Conservation (phyloP, 1,284 basidiomycete genomes). For the Termitomyces sp. region DNA sequence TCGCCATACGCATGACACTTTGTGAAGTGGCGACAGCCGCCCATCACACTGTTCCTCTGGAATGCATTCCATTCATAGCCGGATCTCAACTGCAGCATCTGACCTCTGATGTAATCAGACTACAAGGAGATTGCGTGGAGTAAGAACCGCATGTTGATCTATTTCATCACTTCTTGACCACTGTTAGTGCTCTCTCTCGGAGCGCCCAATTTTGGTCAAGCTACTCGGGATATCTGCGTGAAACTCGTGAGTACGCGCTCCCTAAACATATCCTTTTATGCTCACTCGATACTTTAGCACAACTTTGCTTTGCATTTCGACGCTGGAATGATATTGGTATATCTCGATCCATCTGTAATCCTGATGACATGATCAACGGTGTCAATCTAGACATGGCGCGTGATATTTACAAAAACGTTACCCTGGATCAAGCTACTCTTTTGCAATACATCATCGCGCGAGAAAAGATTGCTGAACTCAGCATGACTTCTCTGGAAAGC, state of each 20-base stretch:
- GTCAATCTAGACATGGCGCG: conserved; percentile 51
- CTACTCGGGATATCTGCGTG: conserved; percentile 74
- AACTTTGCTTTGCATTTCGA: conserved; percentile 68
- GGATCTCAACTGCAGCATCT: conserved; percentile 11
- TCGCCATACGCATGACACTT: conserved; percentile 70
- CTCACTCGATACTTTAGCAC: conserved; percentile 37
- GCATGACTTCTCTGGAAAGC: conserved; percentile 18
- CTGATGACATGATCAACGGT: background rate
- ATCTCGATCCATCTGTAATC: conserved; percentile 2
- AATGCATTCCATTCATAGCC: conserved; percentile 46
- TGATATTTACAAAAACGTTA: conserved; percentile 62
- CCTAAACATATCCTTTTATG: conserved; percentile 1
- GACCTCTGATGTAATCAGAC: conserved; percentile 12
- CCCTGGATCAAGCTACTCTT: conserved; percentile 49
- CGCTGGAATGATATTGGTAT: conserved; percentile 68
- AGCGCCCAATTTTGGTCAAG: conserved; percentile 80
- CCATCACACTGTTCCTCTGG: conserved; percentile 59
- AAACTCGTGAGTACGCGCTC: conserved; percentile 59
- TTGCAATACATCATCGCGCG: conserved; percentile 42
- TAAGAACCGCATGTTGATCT: conserved; percentile 22
- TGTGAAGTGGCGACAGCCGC: conserved; percentile 70
- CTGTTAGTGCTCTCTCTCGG: conserved; percentile 57
- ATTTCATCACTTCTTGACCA: background rate
- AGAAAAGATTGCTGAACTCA: conserved; percentile 30
- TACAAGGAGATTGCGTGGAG: conserved; percentile 53